Base-by-base conservation (phyloP, 345 rosid genomes). In the Eucalyptus pauciflora region DNA sequence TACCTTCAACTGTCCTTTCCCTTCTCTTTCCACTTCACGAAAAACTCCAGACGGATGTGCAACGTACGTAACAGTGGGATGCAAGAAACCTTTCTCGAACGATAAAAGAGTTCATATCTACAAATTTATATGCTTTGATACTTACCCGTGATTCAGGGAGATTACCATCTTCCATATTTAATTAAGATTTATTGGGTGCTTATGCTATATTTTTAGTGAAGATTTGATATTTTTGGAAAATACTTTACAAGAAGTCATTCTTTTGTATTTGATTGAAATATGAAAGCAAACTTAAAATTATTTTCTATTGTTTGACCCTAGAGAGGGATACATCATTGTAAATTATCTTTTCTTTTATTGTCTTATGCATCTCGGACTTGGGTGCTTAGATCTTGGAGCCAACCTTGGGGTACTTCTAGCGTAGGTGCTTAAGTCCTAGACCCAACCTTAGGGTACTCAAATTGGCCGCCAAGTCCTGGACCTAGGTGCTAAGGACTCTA, bases 391-490 rank as follows among this genome's bases (percentile, higher is more conserved):
- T 31, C 80, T 16, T 31, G 7, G 81, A 17, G 5, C 8, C 48
- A 41, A 37, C 16, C 29, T 76, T 76, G 83, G 8, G 83, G 29
- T 20, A 76, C 48, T 76, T 24, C 15, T 3, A 41, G 4, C 48
- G 0, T 4, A 22, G 15, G 7, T 11, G 48, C 29, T 41, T 76
- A 41, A 11, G 29, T 37, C 48, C 48, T 2, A 11, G 4, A 24
- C 48, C 48, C 48, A 10, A 3, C 16, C 85, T 76, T 76, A 20
- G 15, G 48, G 29, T 11, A 76, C 85, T 76, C 7, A 33, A 5
- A 33, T 10, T 1, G 3, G 25, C 25, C 8, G 1, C 48, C 24
- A 20, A 7, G 27, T 71, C 46, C 46, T 20, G 0, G 0, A 37
- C 83, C 25, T 5, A 1, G 5, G 4, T 64, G 37, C 18, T 14